These are phyloP conservation scores for Diophrys sp. DNA, from an alignment of 73 alveolate genomes.

Conservation along the genomic window DNA sequence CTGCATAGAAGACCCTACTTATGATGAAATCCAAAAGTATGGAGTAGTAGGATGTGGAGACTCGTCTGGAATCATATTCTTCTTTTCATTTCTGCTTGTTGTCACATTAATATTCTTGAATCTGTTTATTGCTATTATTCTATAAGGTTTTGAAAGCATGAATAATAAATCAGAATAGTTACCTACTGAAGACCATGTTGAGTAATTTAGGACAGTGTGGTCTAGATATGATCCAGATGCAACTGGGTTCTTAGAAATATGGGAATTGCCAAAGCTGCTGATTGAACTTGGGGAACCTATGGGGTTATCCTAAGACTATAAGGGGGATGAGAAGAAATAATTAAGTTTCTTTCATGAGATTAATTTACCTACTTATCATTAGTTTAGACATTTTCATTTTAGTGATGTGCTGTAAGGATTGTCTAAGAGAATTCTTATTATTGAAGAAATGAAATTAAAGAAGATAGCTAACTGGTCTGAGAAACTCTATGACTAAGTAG, in stretches of 20 bases:
- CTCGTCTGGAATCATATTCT: constrained; percentile 23
- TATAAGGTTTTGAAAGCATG: constrained; percentile 50
- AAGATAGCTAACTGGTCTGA: neutral
- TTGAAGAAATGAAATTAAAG: neutral
- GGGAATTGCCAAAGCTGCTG: constrained; percentile 13
- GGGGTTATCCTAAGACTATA: constrained; percentile 19
- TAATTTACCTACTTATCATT: constrained; percentile 8
- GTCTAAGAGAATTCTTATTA: constrained; percentile 3
- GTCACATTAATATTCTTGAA: constrained; percentile 67
- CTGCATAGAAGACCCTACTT: constrained; percentile 22
- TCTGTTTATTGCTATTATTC: constrained; percentile 68
- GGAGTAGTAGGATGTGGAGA: constrained; percentile 24
- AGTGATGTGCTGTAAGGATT: constrained; percentile 10
- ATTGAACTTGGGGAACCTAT: constrained; percentile 27
- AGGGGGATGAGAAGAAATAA: constrained; percentile 1
- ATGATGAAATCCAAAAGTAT: constrained; percentile 8
- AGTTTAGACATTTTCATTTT: neutral
- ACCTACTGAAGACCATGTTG: constrained; percentile 17
- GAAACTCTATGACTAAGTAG: neutral
- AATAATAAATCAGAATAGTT: constrained; percentile 21
- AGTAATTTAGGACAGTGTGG: constrained; percentile 29
- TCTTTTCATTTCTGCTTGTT: constrained; percentile 38
- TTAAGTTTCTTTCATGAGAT: neutral
- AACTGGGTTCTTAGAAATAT: constrained; percentile 19
- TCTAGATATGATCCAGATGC: constrained; percentile 51